Conservation (phyloP, 495 filamentous ascomycete genomes). For the Penicillium coprophilum region DNA sequence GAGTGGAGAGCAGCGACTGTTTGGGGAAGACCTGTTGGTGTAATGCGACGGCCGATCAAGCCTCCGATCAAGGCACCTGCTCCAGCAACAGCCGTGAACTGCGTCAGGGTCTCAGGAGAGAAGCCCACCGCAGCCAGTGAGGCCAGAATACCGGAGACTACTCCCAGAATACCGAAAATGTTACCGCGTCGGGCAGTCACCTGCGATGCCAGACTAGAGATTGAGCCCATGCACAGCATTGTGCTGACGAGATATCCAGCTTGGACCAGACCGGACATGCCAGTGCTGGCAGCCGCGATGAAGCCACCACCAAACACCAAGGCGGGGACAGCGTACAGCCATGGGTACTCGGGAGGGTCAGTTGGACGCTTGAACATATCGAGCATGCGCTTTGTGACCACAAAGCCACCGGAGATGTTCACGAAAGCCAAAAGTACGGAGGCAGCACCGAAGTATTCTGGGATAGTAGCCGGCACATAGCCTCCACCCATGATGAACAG, state of each 20-base stretch:
- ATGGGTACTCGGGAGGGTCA: conserved; percentile 79
- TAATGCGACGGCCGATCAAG: conserved; percentile 77
- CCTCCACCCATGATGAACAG: conserved; percentile 80
- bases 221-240: conserved; percentile 70
- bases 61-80: conserved; percentile 61
- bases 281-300: conserved; percentile 69
- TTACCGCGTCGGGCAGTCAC: conserved; percentile 76
- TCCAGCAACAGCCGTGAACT: conserved; percentile 70
- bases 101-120: conserved; percentile 65
- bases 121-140: conserved; percentile 78
- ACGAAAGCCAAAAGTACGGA: conserved; percentile 80
- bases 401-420: conserved; percentile 79
- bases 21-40: conserved; percentile 76
- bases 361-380: conserved; percentile 85
- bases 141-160: conserved; percentile 72
- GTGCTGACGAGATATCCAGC: conserved; percentile 79
- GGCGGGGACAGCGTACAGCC: conserved; percentile 75
- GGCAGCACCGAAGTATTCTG: conserved; percentile 69
- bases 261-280: conserved; percentile 76
- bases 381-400: conserved; percentile 86
- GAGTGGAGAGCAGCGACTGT: conserved; percentile 80
- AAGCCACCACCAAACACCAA: conserved; percentile 74
- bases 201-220: conserved; percentile 73
- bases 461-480: conserved; percentile 69
- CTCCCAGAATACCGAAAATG: conserved; percentile 76